Evolutionary conservation across 768 basidiomycete genomes (phyloP).

Genomic region (Hericium alpestre): DNA sequence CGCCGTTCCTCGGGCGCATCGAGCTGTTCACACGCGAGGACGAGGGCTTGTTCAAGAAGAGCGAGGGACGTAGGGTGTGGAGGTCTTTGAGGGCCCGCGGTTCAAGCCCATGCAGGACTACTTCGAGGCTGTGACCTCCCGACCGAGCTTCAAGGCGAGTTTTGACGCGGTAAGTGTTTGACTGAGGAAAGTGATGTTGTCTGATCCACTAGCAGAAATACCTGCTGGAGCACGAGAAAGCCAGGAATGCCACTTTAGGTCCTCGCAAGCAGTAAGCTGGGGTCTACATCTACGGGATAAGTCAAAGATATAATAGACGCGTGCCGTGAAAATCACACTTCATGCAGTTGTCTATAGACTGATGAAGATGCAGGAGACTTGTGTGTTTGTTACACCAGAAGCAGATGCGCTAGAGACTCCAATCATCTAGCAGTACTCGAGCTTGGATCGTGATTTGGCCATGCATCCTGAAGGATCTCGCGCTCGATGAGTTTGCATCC

Average conservation of each 20-base stretch:
- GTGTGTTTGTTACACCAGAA: no score
- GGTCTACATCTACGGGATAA: no score
- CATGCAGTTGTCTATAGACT: no score
- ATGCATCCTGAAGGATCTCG: no score
- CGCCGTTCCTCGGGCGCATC: slow-evolving; percentile 51
- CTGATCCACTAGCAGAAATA: not conserved
- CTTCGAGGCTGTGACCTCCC: slow-evolving; percentile 32
- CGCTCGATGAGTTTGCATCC: no score
- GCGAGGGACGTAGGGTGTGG: slow-evolving; percentile 33
- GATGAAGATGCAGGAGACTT: no score
- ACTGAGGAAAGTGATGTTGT: not conserved
- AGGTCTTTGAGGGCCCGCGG: slow-evolving; percentile 33
- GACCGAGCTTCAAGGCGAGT: slow-evolving; percentile 45
- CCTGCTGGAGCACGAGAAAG: not conserved
- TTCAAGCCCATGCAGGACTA: slow-evolving; percentile 43
- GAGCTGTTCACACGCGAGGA: slow-evolving; percentile 31
- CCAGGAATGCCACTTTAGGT: not conserved
- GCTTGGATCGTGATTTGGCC: no score
- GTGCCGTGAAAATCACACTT: no score
- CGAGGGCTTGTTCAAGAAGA: slow-evolving; percentile 37
- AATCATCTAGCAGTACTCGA: no score
- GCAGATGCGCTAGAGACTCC: no score
- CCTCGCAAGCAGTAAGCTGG: not conserved
- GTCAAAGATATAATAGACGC: no score
- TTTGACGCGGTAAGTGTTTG: slow-evolving; percentile 39